Conservation (phyloP, 371 early-diverging fungal species). For the Haplosporangium sp. region DNA sequence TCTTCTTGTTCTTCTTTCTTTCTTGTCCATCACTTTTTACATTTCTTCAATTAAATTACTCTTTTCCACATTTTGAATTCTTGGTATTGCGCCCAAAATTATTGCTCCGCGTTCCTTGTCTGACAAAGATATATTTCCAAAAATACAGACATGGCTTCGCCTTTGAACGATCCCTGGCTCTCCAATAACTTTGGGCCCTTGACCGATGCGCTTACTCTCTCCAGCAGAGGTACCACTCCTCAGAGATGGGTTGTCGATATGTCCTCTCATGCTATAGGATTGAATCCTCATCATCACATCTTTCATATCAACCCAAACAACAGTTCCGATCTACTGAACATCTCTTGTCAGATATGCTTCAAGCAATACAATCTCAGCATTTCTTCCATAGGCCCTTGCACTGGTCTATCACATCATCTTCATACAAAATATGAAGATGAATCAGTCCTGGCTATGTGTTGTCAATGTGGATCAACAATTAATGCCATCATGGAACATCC, state of each 20-base stretch:
- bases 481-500: conserved; percentile 20
- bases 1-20: background rate
- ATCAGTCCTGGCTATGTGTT: conserved; percentile 20
- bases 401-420: conserved; percentile 29
- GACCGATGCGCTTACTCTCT: conserved; percentile 19
- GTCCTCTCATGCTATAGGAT: conserved; percentile 29
- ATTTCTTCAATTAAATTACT: background rate
- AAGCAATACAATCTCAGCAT: conserved; percentile 23
- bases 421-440: conserved; percentile 14
- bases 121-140: background rate
- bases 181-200: conserved; percentile 2
- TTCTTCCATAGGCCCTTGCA: conserved; percentile 6
- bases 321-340: background rate
- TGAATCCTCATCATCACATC: conserved; percentile 32
- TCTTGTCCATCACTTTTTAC: background rate
- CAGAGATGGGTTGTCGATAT: conserved; percentile 42
- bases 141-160: background rate
- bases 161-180: background rate
- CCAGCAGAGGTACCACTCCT: conserved; percentile 22
- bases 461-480: conserved; percentile 32
- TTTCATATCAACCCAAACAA: conserved; percentile 28
- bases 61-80: background rate
- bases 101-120: background rate
- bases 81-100: background rate
- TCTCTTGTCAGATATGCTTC: conserved; percentile 36